phyloP scores from a whole-genome alignment of 495 filamentous ascomycete species.

The Penicillium fimorum region DNA sequence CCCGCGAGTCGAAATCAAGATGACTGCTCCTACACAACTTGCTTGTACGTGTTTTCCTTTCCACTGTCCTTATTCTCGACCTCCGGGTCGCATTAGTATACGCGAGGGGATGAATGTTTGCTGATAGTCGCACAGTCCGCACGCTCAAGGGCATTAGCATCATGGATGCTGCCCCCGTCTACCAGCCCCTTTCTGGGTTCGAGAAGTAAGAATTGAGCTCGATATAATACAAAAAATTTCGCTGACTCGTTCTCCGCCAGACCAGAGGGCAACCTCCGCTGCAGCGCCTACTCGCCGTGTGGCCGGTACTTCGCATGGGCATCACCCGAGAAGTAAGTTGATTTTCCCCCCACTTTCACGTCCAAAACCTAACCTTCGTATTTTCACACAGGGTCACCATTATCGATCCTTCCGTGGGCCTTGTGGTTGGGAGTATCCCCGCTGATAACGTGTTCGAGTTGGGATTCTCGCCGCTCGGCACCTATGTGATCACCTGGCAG shows the following conservation, averaged over 20 bases:
- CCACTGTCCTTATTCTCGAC: neutral
- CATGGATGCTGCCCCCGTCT: conserved; percentile 84
- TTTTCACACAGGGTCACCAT: conserved; percentile 66
- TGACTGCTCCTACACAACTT: conserved; percentile 88
- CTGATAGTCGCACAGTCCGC: conserved; percentile 56
- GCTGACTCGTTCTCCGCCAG: conserved; percentile 42
- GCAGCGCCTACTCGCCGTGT: conserved; percentile 89
- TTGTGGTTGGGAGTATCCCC: conserved; percentile 69
- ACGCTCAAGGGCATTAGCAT: conserved; percentile 95
- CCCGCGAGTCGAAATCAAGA: conserved; percentile 40
- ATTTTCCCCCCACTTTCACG: neutral
- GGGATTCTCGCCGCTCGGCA: conserved; percentile 88
- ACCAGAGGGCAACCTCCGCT: conserved; percentile 92
- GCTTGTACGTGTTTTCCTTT: conserved; percentile 58
- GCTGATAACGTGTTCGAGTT: conserved; percentile 86
- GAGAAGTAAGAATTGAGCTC: conserved; percentile 47
- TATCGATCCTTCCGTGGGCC: conserved; percentile 76
- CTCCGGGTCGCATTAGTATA: neutral
- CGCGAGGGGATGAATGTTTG: conserved; percentile 4
- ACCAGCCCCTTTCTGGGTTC: conserved; percentile 83
- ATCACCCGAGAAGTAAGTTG: conserved; percentile 68
- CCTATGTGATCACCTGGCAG: conserved; percentile 96
- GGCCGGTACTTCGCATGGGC: conserved; percentile 96
- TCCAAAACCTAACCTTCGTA: neutral
- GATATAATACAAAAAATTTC: neutral